Conservation (phyloP, 495 filamentous ascomycete species). For the Hypoxylon trugodes region DNA sequence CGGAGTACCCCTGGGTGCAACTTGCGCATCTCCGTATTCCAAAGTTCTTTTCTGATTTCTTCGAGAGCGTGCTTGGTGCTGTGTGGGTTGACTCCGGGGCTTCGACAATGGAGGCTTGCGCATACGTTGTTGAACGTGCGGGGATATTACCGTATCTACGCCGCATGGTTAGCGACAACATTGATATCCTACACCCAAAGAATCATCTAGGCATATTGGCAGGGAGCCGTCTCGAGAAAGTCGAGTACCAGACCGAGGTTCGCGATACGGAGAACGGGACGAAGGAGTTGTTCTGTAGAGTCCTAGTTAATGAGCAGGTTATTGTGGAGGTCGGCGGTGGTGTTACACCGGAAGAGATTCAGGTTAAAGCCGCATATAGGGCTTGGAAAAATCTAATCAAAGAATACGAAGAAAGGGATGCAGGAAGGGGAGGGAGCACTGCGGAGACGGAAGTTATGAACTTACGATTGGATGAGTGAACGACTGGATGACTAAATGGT, state of each 20-base stretch:
- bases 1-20: conserved; percentile 76
- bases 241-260: conserved; percentile 56
- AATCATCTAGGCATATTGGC: conserved; percentile 70
- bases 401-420: not conserved
- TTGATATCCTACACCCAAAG: conserved; percentile 78
- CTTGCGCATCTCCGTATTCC: conserved; percentile 71
- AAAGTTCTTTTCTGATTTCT: conserved; percentile 87
- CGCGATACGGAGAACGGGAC: conserved; percentile 5
- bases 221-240: conserved; percentile 50
- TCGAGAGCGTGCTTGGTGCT: conserved; percentile 84
- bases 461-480: not conserved
- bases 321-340: conserved; percentile 59
- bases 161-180: conserved; percentile 64
- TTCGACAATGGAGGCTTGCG: conserved; percentile 64
- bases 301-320: conserved; percentile 58
- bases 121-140: conserved; percentile 64
- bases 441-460: not conserved
- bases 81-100: conserved; percentile 83
- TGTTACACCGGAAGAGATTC: conserved; percentile 61
- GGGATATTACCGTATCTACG: conserved; percentile 72
- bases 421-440: no score
- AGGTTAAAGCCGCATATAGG: conserved; percentile 63
- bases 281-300: conserved; percentile 55
- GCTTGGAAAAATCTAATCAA: conserved; percentile 44
- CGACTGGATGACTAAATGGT: not conserved